Percentiles rank a stretch among this genome's conserved stretches.
phyloP scores from a whole-genome alignment of 805 yeast species.

The Lipomyces sp. region DNA sequence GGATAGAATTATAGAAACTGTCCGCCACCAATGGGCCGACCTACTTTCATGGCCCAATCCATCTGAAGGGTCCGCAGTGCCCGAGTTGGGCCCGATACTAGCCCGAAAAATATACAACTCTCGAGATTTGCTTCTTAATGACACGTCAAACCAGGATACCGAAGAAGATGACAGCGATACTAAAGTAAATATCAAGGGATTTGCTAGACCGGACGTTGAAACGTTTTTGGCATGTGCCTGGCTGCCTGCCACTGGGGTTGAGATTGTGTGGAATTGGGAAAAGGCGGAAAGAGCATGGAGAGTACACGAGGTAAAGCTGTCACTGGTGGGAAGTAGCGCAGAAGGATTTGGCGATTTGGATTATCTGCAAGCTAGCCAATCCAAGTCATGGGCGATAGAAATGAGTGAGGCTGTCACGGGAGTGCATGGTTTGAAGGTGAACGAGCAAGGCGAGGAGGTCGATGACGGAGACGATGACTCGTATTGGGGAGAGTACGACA shows the following conservation, averaged over 20 bases:
- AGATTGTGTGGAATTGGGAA: conserved; percentile 22
- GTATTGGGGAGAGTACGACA: conserved; percentile 34
- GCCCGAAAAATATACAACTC: conserved; percentile 25
- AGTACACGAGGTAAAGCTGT: conserved; percentile 21
- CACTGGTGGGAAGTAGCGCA: not conserved
- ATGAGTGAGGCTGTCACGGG: not conserved
- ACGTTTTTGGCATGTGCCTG: conserved; percentile 12
- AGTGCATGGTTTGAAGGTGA: conserved; percentile 16
- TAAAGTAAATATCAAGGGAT: conserved; percentile 9
- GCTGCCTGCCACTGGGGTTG: conserved; percentile 12
- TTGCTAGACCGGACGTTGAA: conserved; percentile 24
- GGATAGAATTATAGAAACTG: conserved; percentile 8
- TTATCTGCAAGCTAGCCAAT: not conserved
- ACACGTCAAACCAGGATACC: not conserved
- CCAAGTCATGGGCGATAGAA: conserved; percentile 1
- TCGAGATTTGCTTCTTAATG: conserved; percentile 3
- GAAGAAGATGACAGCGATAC: not conserved
- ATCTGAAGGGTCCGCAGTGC: not conserved
- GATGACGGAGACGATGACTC: conserved; percentile 32
- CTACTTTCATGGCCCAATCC: conserved; percentile 24
- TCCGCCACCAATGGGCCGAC: conserved; percentile 23
- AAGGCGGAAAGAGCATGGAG: conserved; percentile 25
- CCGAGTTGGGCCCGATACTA: conserved; percentile 23
- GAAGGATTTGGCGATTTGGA: conserved; percentile 7
- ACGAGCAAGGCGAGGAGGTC: conserved; percentile 12